Evolutionary conservation across 306 rosid species (phyloP), one percentile per base, ranked within the genome.

Genomic region (Quercus cerris): DNA sequence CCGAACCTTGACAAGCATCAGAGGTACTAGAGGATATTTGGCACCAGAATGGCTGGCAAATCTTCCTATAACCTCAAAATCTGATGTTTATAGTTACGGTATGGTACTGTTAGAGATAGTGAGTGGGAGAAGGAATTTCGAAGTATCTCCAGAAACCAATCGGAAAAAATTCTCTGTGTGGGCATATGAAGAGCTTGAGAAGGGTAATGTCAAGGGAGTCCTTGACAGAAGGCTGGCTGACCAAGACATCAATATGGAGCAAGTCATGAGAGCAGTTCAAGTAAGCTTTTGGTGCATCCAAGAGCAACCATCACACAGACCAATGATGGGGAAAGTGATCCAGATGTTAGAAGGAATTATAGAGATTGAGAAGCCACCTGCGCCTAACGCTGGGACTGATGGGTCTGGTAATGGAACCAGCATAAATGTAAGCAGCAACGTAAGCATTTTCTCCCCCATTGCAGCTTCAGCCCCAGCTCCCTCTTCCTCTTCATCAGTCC

Each of bases 1-100:
- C 75, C 82, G 86, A 75, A 94, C 94, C 46, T 77, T 94, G 84
- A 88, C 87, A 5, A 92, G 97, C 38, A 88, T 94, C 20, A 82
- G 96, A 74, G 97, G 98, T 35, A 94, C 97, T 3, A 83, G 97
- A 59, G 98, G 97, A 27, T 94, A 94, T 66, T 82, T 94, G 77
- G 97, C 94, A 57, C 98, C 98, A 1, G 97, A 94, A 70, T 94
- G 98, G 98, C 85, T 90, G 25, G 97, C 93, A n/a, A 92, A 94
- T 87, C 88, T 91, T 81, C 93, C 93, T 0, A 74, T 90, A 84
- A 92, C 97, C 73, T 85, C 93, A 2, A 89, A 91, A 75, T 90
- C 98, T 5, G 97, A 94, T 78, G 80, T 94, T 25, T 94, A 89
- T 76, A 85, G 97, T 74, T 92, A 80, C 6, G 98, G 98, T 31